Conservation (phyloP, 768 basidiomycete species). For the Auriscalpium microsporum region DNA sequence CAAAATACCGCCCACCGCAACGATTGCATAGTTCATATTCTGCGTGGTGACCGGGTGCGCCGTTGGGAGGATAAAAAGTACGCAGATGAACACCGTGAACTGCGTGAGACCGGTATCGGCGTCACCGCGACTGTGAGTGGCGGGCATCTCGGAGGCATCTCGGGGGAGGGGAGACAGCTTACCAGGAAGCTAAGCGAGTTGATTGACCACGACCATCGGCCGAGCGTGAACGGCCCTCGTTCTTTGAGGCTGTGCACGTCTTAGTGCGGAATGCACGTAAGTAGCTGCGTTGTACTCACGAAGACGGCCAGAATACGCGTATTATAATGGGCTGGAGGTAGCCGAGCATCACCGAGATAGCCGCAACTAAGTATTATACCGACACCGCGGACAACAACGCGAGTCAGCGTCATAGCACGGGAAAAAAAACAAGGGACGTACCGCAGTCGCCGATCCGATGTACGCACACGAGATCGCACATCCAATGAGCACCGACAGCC, state of each 20-base stretch:
- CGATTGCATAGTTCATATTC: slow-evolving; percentile 53
- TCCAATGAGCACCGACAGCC: slow-evolving; percentile 44
- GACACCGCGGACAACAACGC: not conserved
- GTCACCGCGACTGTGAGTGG: not conserved
- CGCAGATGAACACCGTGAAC: slow-evolving; percentile 46
- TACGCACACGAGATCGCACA: slow-evolving; percentile 51
- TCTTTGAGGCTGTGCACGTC: slow-evolving; percentile 30
- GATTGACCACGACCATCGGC: slow-evolving; percentile 43
- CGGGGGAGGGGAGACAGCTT: slow-evolving; percentile 6
- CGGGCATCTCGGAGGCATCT: no score
- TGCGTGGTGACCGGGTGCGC: slow-evolving; percentile 37
- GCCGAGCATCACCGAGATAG: slow-evolving; percentile 49
- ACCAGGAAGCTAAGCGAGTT: slow-evolving; percentile 42
- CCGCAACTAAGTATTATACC: slow-evolving; percentile 34
- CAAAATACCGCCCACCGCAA: slow-evolving; percentile 40
- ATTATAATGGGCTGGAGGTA: slow-evolving; percentile 52
- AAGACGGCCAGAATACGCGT: slow-evolving; percentile 47
- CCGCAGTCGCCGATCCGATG: slow-evolving; percentile 47
- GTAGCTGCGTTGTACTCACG: slow-evolving; percentile 26
- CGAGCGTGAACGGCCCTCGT: slow-evolving; percentile 43
- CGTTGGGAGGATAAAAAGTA: slow-evolving; percentile 50
- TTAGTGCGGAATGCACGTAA: slow-evolving; percentile 1
- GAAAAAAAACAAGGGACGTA: slow-evolving; percentile 20
- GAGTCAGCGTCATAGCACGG: not conserved
- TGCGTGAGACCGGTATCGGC: slow-evolving; percentile 12